Evolutionary conservation across 106 monocot species (phyloP).

Genomic region (Vanilla planifolia): DNA sequence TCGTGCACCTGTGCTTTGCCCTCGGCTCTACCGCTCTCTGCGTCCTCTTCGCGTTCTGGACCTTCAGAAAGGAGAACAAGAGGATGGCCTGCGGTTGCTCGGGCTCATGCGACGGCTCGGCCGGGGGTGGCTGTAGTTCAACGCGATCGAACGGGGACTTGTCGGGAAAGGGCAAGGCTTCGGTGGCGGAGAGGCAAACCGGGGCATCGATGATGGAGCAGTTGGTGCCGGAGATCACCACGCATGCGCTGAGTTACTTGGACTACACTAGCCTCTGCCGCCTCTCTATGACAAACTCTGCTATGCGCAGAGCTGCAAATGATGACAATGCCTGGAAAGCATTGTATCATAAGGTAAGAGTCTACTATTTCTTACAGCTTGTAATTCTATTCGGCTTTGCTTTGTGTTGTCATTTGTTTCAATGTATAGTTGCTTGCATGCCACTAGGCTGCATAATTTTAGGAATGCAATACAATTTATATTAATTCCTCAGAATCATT

Average conservation of each 20-base stretch:
- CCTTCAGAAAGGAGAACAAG: neutral
- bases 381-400: too few relatives aligned
- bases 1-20: conserved; percentile 10
- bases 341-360: conserved; percentile 45
- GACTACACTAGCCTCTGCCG: conserved; percentile 49
- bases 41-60: conserved; percentile 8
- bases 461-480: too few relatives aligned
- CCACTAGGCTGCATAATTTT: too few relatives aligned
- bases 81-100: conserved; percentile 13
- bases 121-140: neutral
- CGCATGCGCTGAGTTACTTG: conserved; percentile 55
- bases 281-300: conserved; percentile 61
- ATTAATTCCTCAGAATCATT: too few relatives aligned
- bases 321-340: conserved; percentile 65
- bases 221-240: conserved; percentile 63
- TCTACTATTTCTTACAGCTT: neutral
- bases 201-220: conserved; percentile 67
- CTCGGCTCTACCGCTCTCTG: conserved; percentile 8
- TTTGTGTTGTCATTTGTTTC: neutral
- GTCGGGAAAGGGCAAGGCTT: conserved; percentile 18
- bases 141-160: conserved; percentile 9
- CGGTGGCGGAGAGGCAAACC: conserved; percentile 18
- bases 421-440: neutral
- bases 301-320: conserved; percentile 63
- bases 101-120: conserved; percentile 7